A percentile compares a stretch with the other conserved stretches of the same genome.
These are phyloP conservation scores for Cryptococcus jaspeensis DNA, from an alignment of 1,284 basidiomycete genomes.

Conservation along the genomic window DNA sequence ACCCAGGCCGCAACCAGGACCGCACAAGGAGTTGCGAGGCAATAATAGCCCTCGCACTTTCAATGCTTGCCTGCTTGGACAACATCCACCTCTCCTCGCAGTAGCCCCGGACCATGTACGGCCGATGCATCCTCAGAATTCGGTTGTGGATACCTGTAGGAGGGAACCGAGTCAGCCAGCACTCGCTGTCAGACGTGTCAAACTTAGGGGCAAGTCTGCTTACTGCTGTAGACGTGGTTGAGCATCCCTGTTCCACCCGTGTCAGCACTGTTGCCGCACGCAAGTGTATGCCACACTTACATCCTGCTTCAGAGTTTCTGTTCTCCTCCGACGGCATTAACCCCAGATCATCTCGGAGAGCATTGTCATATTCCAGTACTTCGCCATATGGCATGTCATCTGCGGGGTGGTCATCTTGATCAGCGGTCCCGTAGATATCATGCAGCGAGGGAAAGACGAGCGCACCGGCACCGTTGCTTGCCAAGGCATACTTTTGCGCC, in stretches of 20 bases:
- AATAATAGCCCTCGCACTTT: constrained; percentile 18
- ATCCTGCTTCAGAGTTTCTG: neutral
- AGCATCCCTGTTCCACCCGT: constrained; percentile 17
- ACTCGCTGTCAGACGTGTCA: too few relatives aligned
- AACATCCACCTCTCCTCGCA: constrained; percentile 1
- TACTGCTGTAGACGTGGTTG: constrained; percentile 11
- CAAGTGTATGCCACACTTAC: neutral
- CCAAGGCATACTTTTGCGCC: neutral
- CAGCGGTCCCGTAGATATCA: neutral
- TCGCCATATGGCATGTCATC: neutral
- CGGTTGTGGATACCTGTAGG: constrained; percentile 22
- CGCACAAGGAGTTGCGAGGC: constrained; percentile 10
- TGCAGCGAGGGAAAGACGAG: too few relatives aligned
- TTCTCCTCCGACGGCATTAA: neutral
- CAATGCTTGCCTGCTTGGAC: constrained; percentile 5
- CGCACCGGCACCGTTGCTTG: too few relatives aligned
- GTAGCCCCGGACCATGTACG: constrained; percentile 18
- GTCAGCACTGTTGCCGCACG: neutral
- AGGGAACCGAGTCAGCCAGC: neutral
- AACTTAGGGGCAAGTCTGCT: too few relatives aligned
- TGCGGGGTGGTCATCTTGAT: neutral
- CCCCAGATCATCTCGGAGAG: neutral
- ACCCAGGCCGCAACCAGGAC: constrained; percentile 16
- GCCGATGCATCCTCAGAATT: constrained; percentile 22
- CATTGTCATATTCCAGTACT: neutral